Base-by-base conservation (phyloP, 768 basidiomycete species). In the Hericium erinaceus region DNA sequence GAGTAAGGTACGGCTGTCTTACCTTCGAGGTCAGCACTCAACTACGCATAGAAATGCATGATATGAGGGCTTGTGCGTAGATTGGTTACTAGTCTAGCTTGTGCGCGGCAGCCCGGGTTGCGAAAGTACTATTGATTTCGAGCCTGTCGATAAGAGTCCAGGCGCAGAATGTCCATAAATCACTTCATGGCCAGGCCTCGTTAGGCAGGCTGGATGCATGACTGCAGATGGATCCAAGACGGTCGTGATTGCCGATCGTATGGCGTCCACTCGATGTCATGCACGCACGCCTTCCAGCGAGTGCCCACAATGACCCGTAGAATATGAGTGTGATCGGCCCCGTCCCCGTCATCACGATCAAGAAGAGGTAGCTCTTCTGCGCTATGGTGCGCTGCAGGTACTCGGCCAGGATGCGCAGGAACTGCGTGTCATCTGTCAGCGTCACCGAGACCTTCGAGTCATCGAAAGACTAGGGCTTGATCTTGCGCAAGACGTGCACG, bases 381-480 rank as follows among this genome's bases (percentile, higher is more conserved):
- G 71, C 62, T 28, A 82, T 67, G 9, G 74, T 71, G 24, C 76
- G 67, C 4, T 72, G 65, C 37, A 87, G 70, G 33, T 73, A 66
- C 12, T 69, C 68, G 11, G 83, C 82, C 26, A 90, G 76, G 57
- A 73, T 74, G 15, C 75, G 71, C 12, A 89, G 69, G 67, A 87
- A 87, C 40, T 70, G 63, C 38, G 79, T 75, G 55, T 85, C 83
- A 55, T 83, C 74, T 11, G 83, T 81, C 22, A 84, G 69, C 52
- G 78, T 69, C 15, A 90, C 83, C 40, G 83, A 82, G 52, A 84
- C 73, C 54, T 79, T 77, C 11, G 80, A 68, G 69, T 77, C 80
- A 60, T 87, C 81, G 26, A 79, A n/a, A n/a, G n/a, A n/a, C n/a
- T n/a, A n/a, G n/a, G 62, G 62, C 62, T 78, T 73, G 2, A 80